phyloP scores from a whole-genome alignment of 257 asterid genomes.

The Petunia secreta region DNA sequence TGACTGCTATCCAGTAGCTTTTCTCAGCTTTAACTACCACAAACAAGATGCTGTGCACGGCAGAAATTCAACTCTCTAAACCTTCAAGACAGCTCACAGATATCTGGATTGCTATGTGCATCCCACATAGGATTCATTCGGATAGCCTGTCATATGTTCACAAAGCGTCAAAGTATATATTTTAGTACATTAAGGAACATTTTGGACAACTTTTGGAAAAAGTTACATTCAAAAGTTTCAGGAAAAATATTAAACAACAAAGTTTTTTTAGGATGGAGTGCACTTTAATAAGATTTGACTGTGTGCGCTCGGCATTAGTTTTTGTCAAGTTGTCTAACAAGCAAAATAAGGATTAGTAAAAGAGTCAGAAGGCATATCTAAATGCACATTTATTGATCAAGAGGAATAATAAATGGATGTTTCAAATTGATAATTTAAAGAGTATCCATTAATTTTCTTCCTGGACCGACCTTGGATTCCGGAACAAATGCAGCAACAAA shows the following conservation, averaged over 20 bases:
- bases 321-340: slow-evolving; percentile 3
- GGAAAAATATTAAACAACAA: neutral
- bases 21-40: neutral
- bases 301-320: neutral
- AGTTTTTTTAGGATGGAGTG: neutral
- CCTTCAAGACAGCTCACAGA: slow-evolving; percentile 1
- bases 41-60: neutral
- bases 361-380: neutral
- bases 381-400: neutral
- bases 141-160: slow-evolving; percentile 8
- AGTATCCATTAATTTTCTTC: neutral
- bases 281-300: neutral
- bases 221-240: neutral
- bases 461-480: slow-evolving; percentile 75
- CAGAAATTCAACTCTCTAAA: neutral
- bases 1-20: slow-evolving; percentile 14
- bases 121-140: neutral
- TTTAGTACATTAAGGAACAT: neutral
- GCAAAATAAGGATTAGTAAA: neutral
- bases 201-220: neutral
- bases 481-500: slow-evolving; percentile 88
- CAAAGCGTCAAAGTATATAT: neutral
- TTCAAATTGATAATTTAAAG: neutral
- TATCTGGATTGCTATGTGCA: neutral
- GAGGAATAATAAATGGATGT: neutral